Evolutionary conservation across 177 flowering plant genomes (phyloP).

Genomic region (Vitis hybrid): DNA sequence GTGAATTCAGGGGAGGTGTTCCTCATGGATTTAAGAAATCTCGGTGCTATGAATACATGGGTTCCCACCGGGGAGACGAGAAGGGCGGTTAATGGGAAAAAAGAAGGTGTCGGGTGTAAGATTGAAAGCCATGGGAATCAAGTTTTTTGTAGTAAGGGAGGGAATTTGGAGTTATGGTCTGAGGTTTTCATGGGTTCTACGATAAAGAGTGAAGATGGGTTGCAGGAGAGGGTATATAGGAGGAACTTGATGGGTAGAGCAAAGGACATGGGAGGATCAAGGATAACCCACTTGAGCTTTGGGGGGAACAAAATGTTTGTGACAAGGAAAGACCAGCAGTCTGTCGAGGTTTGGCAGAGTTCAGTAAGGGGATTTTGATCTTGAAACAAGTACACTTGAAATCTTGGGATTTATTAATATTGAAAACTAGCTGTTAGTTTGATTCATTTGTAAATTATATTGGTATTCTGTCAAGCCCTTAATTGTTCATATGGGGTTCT

Average conservation of each 20-base stretch:
- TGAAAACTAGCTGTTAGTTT: not conserved
- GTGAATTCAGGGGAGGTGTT: conserved; percentile 82
- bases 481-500: not conserved
- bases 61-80: conserved; percentile 59
- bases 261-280: conserved; percentile 57
- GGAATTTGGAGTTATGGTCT: conserved; percentile 82
- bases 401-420: not conserved
- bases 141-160: conserved; percentile 72
- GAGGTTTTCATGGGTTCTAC: conserved; percentile 57
- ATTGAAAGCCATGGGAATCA: conserved; percentile 72
- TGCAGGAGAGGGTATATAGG: conserved; percentile 62
- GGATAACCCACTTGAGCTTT: conserved; percentile 63
- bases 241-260: conserved; percentile 75
- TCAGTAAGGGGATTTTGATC: conserved; percentile 32
- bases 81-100: conserved; percentile 54
- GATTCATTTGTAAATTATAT: not conserved
- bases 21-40: conserved; percentile 62
- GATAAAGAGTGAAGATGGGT: conserved; percentile 29
- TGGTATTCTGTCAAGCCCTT: not conserved
- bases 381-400: not conserved
- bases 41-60: conserved; percentile 58
- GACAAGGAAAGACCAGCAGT: conserved; percentile 68
- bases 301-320: conserved; percentile 92
- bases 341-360: conserved; percentile 88
- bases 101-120: conserved; percentile 74